phyloP scores from a whole-genome alignment of 1,284 basidiomycete species.

The Rhodofomes roseus region DNA sequence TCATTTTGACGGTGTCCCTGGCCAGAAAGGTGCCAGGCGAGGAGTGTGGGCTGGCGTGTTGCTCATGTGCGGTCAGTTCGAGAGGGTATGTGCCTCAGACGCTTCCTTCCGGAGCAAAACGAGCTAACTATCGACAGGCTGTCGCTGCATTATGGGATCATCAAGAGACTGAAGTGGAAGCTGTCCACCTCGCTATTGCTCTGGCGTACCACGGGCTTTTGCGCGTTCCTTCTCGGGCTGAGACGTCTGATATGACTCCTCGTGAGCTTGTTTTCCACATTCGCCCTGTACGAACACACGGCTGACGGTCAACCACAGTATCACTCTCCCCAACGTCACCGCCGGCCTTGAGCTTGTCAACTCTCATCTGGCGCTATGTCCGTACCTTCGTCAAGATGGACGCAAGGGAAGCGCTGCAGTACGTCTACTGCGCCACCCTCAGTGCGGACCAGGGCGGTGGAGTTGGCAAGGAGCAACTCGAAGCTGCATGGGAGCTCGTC shows the following conservation, averaged over 20 bases:
- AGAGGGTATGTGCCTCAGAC: conserved; percentile 55
- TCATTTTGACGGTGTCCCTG: conserved; percentile 78
- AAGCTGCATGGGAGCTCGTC: conserved; percentile 84
- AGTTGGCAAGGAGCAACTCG: conserved; percentile 81
- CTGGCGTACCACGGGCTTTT: conserved; percentile 93
- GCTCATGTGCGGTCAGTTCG: conserved; percentile 92
- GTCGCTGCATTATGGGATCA: conserved; percentile 90
- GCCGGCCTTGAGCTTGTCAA: conserved; percentile 78
- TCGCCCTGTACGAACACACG: background rate
- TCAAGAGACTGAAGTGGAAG: conserved; percentile 87
- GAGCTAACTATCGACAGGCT: conserved; percentile 47
- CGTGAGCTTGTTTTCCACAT: conserved; percentile 46
- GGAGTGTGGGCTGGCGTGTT: conserved; percentile 90
- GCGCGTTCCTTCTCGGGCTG: conserved; percentile 74
- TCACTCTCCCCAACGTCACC: conserved; percentile 60
- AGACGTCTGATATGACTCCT: conserved; percentile 79
- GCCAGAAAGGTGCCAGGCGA: conserved; percentile 52
- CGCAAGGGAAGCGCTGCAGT: conserved; percentile 91
- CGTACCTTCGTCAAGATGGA: conserved; percentile 90
- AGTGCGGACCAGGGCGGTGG: conserved; percentile 69
- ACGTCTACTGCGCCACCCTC: conserved; percentile 89
- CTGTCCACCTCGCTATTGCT: conserved; percentile 91
- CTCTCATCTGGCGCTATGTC: conserved; percentile 90
- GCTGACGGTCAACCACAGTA: conserved; percentile 37
- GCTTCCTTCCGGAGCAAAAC: background rate